Conservation (phyloP, 139 green algal genomes). For the Limnomonas spitsbergensis region DNA sequence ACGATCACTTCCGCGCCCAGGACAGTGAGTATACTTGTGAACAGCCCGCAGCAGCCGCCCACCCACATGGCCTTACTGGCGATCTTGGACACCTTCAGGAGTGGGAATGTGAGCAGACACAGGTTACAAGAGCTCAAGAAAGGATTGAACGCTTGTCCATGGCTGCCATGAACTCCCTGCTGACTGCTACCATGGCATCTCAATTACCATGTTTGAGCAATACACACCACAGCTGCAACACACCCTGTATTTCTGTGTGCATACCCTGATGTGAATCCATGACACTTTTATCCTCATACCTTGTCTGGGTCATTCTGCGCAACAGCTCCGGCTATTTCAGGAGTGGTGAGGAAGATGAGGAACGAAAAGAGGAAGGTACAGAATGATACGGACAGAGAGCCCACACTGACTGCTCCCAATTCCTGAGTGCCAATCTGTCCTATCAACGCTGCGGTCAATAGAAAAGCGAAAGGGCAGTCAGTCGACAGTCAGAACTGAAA, state of each 20-base stretch:
- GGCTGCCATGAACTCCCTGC: too few relatives aligned
- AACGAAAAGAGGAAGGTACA: slow-evolving; percentile 63
- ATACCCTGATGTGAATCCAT: too few relatives aligned
- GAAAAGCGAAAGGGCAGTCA: neutral
- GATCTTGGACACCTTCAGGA: slow-evolving; percentile 29
- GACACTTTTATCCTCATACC: too few relatives aligned
- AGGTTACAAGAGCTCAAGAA: too few relatives aligned
- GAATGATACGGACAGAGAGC: slow-evolving; percentile 49
- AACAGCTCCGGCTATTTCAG: slow-evolving; percentile 52
- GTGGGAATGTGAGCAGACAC: too few relatives aligned
- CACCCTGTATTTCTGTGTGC: too few relatives aligned
- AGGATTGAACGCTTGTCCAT: too few relatives aligned
- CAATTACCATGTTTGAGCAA: too few relatives aligned
- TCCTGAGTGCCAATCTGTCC: slow-evolving; percentile 52
- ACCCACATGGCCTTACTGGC: slow-evolving; percentile 48
- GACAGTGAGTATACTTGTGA: slow-evolving; percentile 19
- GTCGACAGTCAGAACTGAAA: neutral
- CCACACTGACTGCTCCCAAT: slow-evolving; percentile 59
- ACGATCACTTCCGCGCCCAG: slow-evolving; percentile 28
- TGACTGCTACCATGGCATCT: too few relatives aligned
- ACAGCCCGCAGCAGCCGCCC: slow-evolving; percentile 7
- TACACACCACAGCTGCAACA: too few relatives aligned
- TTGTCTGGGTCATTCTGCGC: slow-evolving; percentile 19
- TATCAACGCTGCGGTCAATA: slow-evolving; percentile 47
- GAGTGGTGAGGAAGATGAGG: slow-evolving; percentile 60